Conservation (phyloP, 768 basidiomycete species). For the Lanmaoa pseudosensibilis region DNA sequence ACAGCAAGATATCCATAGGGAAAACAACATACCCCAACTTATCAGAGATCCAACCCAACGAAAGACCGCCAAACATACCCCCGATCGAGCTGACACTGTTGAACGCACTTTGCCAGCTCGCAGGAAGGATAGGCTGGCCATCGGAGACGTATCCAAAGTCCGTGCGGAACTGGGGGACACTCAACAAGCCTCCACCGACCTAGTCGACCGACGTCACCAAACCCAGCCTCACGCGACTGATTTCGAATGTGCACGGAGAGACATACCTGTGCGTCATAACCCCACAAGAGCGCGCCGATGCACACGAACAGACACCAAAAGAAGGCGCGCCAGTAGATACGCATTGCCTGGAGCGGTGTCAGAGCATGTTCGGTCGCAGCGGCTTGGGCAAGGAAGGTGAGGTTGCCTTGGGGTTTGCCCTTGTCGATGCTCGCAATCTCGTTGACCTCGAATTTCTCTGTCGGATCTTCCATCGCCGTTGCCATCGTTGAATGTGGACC, state of each 20-base stretch:
- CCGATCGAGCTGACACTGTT: constrained; percentile 26
- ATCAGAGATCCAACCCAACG: constrained; percentile 25
- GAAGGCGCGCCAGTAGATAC: constrained; percentile 26
- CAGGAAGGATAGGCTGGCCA: constrained; percentile 15
- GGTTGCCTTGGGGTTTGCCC: constrained; percentile 2
- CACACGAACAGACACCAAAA: constrained; percentile 28
- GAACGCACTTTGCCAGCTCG: constrained; percentile 31
- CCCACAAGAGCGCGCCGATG: constrained; percentile 26
- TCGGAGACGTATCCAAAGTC: constrained; percentile 24
- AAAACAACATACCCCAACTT: constrained; percentile 15
- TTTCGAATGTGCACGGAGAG: neutral
- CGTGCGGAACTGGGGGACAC: constrained; percentile 24
- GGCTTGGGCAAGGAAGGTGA: constrained; percentile 22
- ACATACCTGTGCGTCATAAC: constrained; percentile 27
- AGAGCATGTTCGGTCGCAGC: constrained; percentile 24
- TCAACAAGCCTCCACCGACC: constrained; percentile 22
- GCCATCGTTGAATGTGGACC: constrained; percentile 6
- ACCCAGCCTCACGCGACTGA: neutral
- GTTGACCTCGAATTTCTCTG: constrained; percentile 11
- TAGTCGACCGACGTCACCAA: neutral
- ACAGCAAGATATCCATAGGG: neutral
- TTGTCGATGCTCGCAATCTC: constrained; percentile 13
- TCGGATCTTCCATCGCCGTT: neutral
- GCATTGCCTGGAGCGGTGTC: constrained; percentile 21
- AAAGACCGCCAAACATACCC: constrained; percentile 29